Evolutionary conservation across 2,329 filamentous ascomycete species (phyloP), one percentile per base, ranked within the genome.

Genomic region (Aspergillus tamarii): DNA sequence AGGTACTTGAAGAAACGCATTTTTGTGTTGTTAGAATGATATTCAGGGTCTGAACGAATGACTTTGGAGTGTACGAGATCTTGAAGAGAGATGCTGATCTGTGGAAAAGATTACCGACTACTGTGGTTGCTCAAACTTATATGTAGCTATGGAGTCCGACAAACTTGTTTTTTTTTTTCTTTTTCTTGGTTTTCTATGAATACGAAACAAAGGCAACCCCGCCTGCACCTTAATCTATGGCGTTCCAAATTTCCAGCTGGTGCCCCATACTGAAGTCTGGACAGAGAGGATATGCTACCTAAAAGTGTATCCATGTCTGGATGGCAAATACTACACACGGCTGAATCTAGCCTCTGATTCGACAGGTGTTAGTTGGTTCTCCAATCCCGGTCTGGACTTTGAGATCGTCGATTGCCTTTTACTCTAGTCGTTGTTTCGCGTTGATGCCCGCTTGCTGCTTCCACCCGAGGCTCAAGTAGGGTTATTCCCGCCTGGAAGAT

Each of bases 1-100:
- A 70, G 68, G 66, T 73, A 68, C 56, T 32, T 71, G 61, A 54
- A 62, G 46, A 70, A 56, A 50, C 43, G 62, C 65, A 70, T 69
- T 36, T 36, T 36, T 54, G 48, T 67, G 58, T 19, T n/a, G 19
- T 5, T n/a, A 19, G 16, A 55, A 53, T 16, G 30, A 43, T 48
- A 39, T 28, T 54, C 7, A 45, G 57, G 50, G n/a, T 48, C 28
- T 26, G 55, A 56, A 16, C 8, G 23, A 36, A 30, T 45, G 43
- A 26, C 21, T 58, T 41, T 41, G 45, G 21, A 26, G 14, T n/a
- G 46, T 46, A 61, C n/a, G n/a, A 32, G 14, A 60, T 16, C 26
- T 32, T n/a, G 23, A 52, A 54, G 57, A 60, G 50, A 23, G 2
- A 19, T 41, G 19, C 28, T 32, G 34, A 30, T 28, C 57, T 50